These are phyloP conservation scores for Urtica urens DNA, from an alignment of 306 rosid genomes.

Conservation along the genomic window DNA sequence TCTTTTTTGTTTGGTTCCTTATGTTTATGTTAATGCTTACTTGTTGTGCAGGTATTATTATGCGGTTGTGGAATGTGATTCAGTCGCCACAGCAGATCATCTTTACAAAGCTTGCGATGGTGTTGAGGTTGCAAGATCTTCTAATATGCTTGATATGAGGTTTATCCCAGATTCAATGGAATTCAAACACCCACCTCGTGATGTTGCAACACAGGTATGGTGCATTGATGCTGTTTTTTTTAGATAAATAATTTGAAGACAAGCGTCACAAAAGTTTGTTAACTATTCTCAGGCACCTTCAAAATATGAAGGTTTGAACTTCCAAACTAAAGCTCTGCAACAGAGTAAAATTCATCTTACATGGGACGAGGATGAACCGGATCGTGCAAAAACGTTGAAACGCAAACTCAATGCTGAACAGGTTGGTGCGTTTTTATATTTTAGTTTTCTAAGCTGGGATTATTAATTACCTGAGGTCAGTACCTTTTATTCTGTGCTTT, in stretches of 20 bases:
- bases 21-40: no score
- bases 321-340: slow-evolving; percentile 73
- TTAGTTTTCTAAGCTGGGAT: slow-evolving; percentile 2
- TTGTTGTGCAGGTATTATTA: slow-evolving; percentile 49
- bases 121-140: slow-evolving; percentile 55
- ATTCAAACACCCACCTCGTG: slow-evolving; percentile 56
- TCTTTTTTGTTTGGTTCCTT: background rate
- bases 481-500: background rate
- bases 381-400: slow-evolving; percentile 51
- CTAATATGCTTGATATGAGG: slow-evolving; percentile 79
- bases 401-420: slow-evolving; percentile 58
- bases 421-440: slow-evolving; percentile 44
- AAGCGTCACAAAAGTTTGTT: no score
- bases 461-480: background rate
- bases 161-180: slow-evolving; percentile 84
- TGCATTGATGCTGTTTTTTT: background rate
- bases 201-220: slow-evolving; percentile 69
- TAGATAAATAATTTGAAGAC: background rate
- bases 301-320: slow-evolving; percentile 51
- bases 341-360: slow-evolving; percentile 59
- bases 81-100: slow-evolving; percentile 58
- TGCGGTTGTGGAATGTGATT: slow-evolving; percentile 85
- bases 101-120: slow-evolving; percentile 79
- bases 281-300: slow-evolving; percentile 49
- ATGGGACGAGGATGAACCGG: slow-evolving; percentile 96